Percentiles rank a stretch among this genome's conserved stretches.
These are phyloP conservation scores for Populus trichocarpa DNA, from an alignment of 441 rosid genomes.

Conservation along the genomic window DNA sequence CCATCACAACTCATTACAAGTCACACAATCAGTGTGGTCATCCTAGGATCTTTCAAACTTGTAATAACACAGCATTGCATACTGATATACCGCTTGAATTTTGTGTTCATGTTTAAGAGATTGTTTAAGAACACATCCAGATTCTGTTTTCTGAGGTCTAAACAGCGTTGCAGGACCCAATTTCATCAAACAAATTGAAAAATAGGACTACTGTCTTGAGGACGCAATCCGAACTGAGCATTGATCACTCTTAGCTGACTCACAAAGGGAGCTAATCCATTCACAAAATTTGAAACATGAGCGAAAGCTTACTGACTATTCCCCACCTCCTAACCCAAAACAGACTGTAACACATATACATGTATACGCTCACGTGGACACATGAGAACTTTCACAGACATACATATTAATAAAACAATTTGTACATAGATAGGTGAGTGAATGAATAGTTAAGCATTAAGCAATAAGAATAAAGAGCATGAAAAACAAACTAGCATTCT, in stretches of 20 bases:
- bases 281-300: not conserved
- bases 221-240: too few relatives aligned
- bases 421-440: too few relatives aligned
- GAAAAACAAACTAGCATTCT: not conserved
- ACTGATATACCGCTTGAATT: too few relatives aligned
- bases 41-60: not conserved
- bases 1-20: not conserved
- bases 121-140: too few relatives aligned
- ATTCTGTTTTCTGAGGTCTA: too few relatives aligned
- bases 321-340: constrained; percentile 4
- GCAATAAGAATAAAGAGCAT: not conserved
- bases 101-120: not conserved
- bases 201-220: too few relatives aligned
- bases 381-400: too few relatives aligned
- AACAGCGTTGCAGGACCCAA: too few relatives aligned
- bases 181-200: too few relatives aligned
- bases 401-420: not conserved
- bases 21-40: not conserved
- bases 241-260: not conserved
- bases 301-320: not conserved
- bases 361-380: too few relatives aligned
- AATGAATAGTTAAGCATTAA: not conserved
- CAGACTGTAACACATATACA: not conserved
- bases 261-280: not conserved
- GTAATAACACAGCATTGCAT: not conserved